Conservation (phyloP, 2,329 filamentous ascomycete species). For the Fusarium heterosporum region DNA sequence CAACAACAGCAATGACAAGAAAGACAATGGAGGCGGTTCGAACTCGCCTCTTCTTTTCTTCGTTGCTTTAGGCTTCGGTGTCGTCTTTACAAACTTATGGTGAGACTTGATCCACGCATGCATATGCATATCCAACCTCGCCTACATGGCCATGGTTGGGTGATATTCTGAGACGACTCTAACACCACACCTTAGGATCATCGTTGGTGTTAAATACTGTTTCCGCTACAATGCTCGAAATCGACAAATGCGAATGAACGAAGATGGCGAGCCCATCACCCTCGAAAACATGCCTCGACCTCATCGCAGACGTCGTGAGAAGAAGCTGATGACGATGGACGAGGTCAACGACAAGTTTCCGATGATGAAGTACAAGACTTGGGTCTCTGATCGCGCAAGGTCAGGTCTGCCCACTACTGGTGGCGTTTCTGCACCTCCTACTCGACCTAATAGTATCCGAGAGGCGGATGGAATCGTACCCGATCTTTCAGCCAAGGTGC, state of each 20-base stretch:
- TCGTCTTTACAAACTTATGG: conserved; percentile 99
- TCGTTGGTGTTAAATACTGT: conserved; percentile 99
- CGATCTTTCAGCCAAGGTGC: conserved; percentile 59
- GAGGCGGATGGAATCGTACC: conserved; percentile 70
- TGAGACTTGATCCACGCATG: conserved; percentile 60
- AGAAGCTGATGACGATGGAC: conserved; percentile 99
- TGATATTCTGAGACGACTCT: conserved; percentile 17
- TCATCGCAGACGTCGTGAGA: conserved; percentile 89
- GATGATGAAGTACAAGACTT: conserved; percentile 94
- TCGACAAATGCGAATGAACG: conserved; percentile 78
- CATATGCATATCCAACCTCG: conserved; percentile 14
- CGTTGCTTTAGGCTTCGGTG: conserved; percentile 94
- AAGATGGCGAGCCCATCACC: conserved; percentile 89
- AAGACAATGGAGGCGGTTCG: conserved; percentile 47
- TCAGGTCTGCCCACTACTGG: conserved; percentile 86
- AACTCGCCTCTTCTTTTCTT: conserved; percentile 76
- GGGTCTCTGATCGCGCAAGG: conserved; percentile 85
- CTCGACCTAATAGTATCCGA: conserved; percentile 78
- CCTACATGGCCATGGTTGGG: conserved; percentile 71
- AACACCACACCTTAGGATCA: conserved; percentile 77
- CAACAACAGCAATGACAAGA: conserved; percentile 16
- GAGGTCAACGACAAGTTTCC: conserved; percentile 98
- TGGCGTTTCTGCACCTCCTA: conserved; percentile 81
- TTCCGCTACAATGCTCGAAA: conserved; percentile 98
- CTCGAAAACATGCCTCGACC: conserved; percentile 86